Evolutionary conservation across 257 asterid genomes (phyloP).

Genomic region (Penstemon davidsonii): DNA sequence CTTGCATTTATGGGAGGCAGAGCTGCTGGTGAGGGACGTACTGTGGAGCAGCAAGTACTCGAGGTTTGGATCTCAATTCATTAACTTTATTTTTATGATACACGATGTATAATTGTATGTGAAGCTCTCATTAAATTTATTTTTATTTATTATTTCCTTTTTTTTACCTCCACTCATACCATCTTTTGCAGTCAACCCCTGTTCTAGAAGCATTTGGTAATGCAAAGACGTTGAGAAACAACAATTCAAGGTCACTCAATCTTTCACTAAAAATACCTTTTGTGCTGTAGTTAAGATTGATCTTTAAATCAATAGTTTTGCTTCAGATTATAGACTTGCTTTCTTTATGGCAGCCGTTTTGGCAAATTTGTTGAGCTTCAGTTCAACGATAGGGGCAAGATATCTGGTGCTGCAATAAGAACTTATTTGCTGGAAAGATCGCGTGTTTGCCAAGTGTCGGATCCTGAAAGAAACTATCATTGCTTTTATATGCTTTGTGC

Average conservation of each 20-base stretch:
- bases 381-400: constrained; percentile 66
- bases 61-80: constrained; percentile 55
- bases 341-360: constrained; percentile 63
- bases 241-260: constrained; percentile 71
- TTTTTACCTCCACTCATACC: constrained; percentile 4
- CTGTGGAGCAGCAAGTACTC: constrained; percentile 89
- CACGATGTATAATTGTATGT: neutral
- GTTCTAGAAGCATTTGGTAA: constrained; percentile 94
- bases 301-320: constrained; percentile 14
- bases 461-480: constrained; percentile 94
- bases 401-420: constrained; percentile 94
- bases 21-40: constrained; percentile 56
- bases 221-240: constrained; percentile 90
- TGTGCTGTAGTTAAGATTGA: constrained; percentile 14
- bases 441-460: constrained; percentile 88
- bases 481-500: constrained; percentile 95
- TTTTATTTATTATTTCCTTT: neutral
- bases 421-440: constrained; percentile 93
- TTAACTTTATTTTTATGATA: constrained; percentile 3
- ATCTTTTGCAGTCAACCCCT: constrained; percentile 77
- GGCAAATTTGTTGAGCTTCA: constrained; percentile 95
- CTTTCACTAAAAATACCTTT: constrained; percentile 22
- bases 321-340: constrained; percentile 17
- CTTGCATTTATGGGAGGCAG: constrained; percentile 92
- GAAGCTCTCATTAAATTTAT: constrained; percentile 12